phyloP scores from a whole-genome alignment of 495 filamentous ascomycete genomes.

The Penicilliopsis zonata region DNA sequence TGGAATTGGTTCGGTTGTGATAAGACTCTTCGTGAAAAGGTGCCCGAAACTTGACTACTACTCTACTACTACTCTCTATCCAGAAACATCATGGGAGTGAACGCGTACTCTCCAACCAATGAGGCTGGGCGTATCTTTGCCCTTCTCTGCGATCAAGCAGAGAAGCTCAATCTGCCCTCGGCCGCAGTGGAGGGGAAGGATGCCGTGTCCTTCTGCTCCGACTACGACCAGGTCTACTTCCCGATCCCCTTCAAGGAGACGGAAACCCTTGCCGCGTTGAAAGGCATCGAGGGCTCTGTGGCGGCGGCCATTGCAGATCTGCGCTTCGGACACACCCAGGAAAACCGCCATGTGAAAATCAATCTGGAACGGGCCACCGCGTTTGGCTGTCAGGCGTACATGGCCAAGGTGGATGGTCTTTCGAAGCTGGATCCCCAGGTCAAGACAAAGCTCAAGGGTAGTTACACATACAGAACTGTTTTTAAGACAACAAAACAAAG shows the following conservation, averaged over 20 bases:
- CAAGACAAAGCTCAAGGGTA: constrained; percentile 51
- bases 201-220: constrained; percentile 27
- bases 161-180: constrained; percentile 23
- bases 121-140: constrained; percentile 33
- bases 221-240: constrained; percentile 34
- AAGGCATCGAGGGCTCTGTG: constrained; percentile 57
- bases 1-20: too few species aligned
- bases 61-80: too few species aligned
- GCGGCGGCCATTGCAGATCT: constrained; percentile 52
- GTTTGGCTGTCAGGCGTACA: constrained; percentile 61
- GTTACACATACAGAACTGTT: constrained; percentile 53
- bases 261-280: constrained; percentile 54
- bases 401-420: constrained; percentile 59
- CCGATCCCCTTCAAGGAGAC: constrained; percentile 63
- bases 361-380: constrained; percentile 51
- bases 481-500: neutral
- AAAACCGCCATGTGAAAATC: constrained; percentile 38
- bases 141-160: constrained; percentile 26
- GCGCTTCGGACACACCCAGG: constrained; percentile 24
- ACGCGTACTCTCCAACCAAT: constrained; percentile 24
- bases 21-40: too few species aligned
- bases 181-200: constrained; percentile 23
- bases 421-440: constrained; percentile 49
- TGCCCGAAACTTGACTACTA: too few species aligned
- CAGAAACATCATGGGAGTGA: neutral